Percentiles rank a stretch among this genome's conserved stretches.
Conservation (phyloP, 164 flowering plant genomes). For the Macadamia integrifolia region DNA sequence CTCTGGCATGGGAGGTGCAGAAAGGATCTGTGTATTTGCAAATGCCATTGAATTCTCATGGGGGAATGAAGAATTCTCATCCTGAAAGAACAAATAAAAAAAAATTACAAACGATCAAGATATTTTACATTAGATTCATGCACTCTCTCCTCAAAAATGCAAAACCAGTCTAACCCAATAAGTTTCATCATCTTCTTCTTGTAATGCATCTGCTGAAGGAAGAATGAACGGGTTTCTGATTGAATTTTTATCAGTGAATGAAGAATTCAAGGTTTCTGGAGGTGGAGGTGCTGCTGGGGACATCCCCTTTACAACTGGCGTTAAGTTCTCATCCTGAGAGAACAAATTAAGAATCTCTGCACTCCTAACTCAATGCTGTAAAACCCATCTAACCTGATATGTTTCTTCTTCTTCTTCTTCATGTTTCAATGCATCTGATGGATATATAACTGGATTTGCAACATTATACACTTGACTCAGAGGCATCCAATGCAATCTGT, state of each 20-base stretch:
- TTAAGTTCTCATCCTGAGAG: no score
- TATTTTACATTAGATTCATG: constrained; percentile 3
- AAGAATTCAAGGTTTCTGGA: no score
- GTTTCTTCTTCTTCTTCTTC: no score
- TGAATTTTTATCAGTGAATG: no score
- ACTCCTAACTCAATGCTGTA: no score
- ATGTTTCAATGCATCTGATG: constrained; percentile 10
- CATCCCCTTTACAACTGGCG: no score
- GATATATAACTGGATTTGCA: constrained; percentile 38
- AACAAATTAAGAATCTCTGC: no score
- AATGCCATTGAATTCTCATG: constrained; percentile 17
- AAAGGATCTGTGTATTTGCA: constrained; percentile 17
- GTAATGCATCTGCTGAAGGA: constrained; percentile 10
- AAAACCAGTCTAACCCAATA: constrained; percentile 30
- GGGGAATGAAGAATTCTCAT: constrained; percentile 9
- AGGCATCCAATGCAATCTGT: constrained; percentile 78
- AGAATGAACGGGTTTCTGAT: constrained; percentile 30
- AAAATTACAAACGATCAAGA: background rate
- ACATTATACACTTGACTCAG: constrained; percentile 47
- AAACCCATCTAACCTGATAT: no score
- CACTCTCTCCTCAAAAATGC: background rate
- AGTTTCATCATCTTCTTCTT: background rate
- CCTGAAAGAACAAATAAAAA: constrained; percentile 8
- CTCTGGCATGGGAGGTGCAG: constrained; percentile 39
- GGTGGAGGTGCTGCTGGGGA: no score